Evolutionary conservation across 2,329 filamentous ascomycete genomes (phyloP), one percentile per base, ranked within the genome.

Genomic region (Pseudogymnoascus sp.): DNA sequence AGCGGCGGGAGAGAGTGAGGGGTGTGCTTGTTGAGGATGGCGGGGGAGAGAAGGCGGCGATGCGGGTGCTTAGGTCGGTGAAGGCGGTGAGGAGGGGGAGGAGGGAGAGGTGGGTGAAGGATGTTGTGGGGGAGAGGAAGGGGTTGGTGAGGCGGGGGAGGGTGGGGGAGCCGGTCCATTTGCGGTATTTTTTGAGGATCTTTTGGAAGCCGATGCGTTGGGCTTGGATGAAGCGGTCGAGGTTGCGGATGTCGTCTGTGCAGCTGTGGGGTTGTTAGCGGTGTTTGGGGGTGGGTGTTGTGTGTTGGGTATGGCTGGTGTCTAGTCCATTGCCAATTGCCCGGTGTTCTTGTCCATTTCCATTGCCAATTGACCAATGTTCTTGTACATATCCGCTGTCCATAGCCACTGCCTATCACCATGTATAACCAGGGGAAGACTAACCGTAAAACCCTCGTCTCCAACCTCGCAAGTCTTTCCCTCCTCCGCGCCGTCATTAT

Each of bases 181-280:
- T 92, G 81, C 88, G 83, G 76, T 94, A 93, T 73, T 95, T 95
- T 73, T 93, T 94, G 35, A 92, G 77, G 38, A 95, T 87, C 76
- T 95, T 95, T 63, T 84, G 83, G 69, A 95, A 92, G 3, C 88
- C 91, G 4, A 87, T 83, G 8, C 86, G 80, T 72, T 95, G 91
- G 1, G 88, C 88, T 64, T 83, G 81, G 66, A 87, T 83, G 69
- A 93, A 95, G 44, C 90, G 84, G 37, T 84, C 82, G 5, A 94
- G 78, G 4, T 84, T 83, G 62, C 84, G 82, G 62, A 91, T 85
- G 66, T 94, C 90, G 67, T 90, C 84, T 53, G 86, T 86, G 66
- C 88, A 89, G 23, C 47, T 53, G 23, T 31, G n/a, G 11, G 47
- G 4, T 16, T 31, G 47, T 53, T 31, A 53, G 47, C 2, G 14